Evolutionary conservation across 1,139 yeast genomes (phyloP).

Genomic region (Oligophagozyma castellii): DNA sequence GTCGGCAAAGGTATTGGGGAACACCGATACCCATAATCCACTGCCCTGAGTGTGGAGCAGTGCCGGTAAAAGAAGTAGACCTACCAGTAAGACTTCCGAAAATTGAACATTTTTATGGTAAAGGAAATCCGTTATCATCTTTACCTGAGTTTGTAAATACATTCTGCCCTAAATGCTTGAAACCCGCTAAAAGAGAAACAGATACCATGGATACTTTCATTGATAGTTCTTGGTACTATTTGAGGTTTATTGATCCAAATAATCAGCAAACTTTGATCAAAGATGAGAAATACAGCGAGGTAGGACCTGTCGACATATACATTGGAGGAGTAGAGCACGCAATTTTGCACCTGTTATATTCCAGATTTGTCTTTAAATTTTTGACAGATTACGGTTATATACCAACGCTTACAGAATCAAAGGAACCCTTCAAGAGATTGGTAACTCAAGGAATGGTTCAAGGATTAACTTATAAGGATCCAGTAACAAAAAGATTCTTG

Average conservation of each 20-base stretch:
- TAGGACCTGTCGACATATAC: slow-evolving; percentile 79
- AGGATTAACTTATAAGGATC: slow-evolving; percentile 69
- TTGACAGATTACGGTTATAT: slow-evolving; percentile 49
- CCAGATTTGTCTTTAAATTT: slow-evolving; percentile 76
- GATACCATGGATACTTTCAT: slow-evolving; percentile 98
- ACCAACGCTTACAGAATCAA: slow-evolving; percentile 36
- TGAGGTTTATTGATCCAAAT: slow-evolving; percentile 67
- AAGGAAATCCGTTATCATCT: slow-evolving; percentile 60
- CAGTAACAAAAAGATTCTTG: slow-evolving; percentile 57
- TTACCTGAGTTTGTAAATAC: slow-evolving; percentile 60
- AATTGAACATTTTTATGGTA: slow-evolving; percentile 34
- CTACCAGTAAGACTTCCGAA: slow-evolving; percentile 73
- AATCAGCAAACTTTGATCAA: slow-evolving; percentile 43
- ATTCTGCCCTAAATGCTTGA: slow-evolving; percentile 70
- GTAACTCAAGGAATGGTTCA: slow-evolving; percentile 98
- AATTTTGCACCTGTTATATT: slow-evolving; percentile 72
- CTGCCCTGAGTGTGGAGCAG: slow-evolving; percentile 73
- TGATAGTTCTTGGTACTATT: slow-evolving; percentile 95
- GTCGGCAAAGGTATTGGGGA: slow-evolving; percentile 96
- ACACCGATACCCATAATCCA: slow-evolving; percentile 94
- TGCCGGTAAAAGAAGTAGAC: slow-evolving; percentile 76
- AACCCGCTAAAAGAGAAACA: slow-evolving; percentile 71
- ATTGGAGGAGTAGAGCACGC: slow-evolving; percentile 97
- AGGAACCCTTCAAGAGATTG: slow-evolving; percentile 69
- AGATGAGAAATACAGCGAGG: slow-evolving; percentile 34